Conservation (phyloP, 2,329 filamentous ascomycete species). For the Neofusicoccum umdonicola region DNA sequence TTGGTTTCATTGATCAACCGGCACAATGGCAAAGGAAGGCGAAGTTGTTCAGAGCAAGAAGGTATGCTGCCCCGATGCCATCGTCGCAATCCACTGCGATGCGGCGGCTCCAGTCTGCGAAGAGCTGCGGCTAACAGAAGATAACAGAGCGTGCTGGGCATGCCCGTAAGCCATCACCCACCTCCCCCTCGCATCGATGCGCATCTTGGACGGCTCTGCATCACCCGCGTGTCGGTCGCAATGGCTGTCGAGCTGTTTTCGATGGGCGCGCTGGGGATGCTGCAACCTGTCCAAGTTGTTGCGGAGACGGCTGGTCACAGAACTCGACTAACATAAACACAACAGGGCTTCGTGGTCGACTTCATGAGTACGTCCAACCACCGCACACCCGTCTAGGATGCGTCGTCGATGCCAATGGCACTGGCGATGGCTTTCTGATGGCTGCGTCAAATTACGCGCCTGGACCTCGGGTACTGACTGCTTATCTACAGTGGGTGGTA, state of each 20-base stretch:
- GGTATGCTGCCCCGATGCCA: background rate
- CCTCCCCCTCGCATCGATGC: constrained; percentile 20
- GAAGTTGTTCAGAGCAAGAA: constrained; percentile 52
- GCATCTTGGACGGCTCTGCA: background rate
- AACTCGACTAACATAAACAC: constrained; percentile 21
- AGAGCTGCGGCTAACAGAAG: constrained; percentile 7
- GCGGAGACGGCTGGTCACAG: constrained; percentile 9
- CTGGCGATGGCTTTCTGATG: constrained; percentile 6
- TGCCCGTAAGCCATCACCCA: constrained; percentile 37
- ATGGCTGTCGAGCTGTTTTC: background rate
- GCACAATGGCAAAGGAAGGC: constrained; percentile 43
- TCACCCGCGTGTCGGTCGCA: background rate
- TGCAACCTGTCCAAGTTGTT: constrained; percentile 28
- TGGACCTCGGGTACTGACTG: constrained; percentile 40
- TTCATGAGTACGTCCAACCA: constrained; percentile 84
- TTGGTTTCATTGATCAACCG: constrained; percentile 39
- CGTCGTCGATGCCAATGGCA: constrained; percentile 27
- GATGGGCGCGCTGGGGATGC: constrained; percentile 22
- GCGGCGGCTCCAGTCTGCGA: background rate
- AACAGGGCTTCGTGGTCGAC: constrained; percentile 89
- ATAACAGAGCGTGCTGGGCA: constrained; percentile 49
- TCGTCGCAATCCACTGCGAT: background rate
- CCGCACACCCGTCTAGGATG: background rate
- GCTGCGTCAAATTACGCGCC: background rate
- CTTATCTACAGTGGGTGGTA: constrained; percentile 84